Evolutionary conservation across 106 monocot genomes (phyloP).

Genomic region (Alisma plantagoaquatica): DNA sequence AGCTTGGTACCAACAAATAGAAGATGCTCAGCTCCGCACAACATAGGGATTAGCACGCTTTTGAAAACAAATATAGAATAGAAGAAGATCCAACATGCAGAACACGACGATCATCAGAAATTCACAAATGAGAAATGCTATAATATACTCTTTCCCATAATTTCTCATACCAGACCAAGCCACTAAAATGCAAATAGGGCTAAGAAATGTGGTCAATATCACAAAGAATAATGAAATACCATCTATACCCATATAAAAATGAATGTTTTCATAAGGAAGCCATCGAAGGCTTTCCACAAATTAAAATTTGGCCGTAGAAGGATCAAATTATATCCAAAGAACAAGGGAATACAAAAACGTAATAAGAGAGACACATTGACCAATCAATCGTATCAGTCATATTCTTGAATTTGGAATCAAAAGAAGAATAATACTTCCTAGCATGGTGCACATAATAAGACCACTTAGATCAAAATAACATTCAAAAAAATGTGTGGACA

Average conservation of each 20-base stretch:
- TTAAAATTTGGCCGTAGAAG: background rate
- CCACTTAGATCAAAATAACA: background rate
- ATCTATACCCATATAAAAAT: too few relatives aligned
- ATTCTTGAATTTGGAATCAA: background rate
- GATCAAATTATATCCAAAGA: background rate
- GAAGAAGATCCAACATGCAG: too few relatives aligned
- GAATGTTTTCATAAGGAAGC: conserved; percentile 1
- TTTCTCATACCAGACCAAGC: too few relatives aligned
- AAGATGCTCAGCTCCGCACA: too few relatives aligned
- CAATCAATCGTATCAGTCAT: background rate
- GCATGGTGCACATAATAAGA: background rate
- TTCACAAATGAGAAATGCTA: too few relatives aligned
- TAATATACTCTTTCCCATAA: too few relatives aligned
- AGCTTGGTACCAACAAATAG: too few relatives aligned
- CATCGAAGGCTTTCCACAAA: conserved; percentile 1
- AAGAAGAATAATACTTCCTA: background rate
- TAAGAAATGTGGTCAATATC: background rate
- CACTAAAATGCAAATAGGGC: too few relatives aligned
- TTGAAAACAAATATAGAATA: too few relatives aligned
- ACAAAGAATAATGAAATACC: conserved; percentile 1
- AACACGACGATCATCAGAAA: too few relatives aligned
- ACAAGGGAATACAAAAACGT: background rate
- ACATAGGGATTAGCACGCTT: too few relatives aligned
- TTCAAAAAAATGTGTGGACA: background rate
- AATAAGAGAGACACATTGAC: background rate